Percentiles rank a stretch among this genome's conserved stretches.
Evolutionary conservation across 208 protist species (phyloP).

Genomic region (Leishmania martiniquensis): DNA sequence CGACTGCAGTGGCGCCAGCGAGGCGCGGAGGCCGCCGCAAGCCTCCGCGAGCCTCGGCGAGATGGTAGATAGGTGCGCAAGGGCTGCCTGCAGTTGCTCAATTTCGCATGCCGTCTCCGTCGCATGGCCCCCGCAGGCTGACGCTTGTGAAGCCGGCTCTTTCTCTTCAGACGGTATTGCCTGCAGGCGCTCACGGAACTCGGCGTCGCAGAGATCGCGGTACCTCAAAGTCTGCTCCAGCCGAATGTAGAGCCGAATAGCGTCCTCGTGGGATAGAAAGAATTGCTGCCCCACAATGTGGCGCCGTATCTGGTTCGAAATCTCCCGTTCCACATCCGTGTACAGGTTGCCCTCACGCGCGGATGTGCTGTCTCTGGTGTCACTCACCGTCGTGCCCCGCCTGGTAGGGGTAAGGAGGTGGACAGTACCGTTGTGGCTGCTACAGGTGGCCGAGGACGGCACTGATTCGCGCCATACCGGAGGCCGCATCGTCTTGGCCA

Average conservation of each 20-base stretch:
- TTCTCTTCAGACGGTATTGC: conserved; percentile 7
- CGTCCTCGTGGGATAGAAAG: conserved; percentile 32
- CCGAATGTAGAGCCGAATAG: conserved; percentile 23
- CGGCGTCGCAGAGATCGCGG: conserved; percentile 13
- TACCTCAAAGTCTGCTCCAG: conserved; percentile 17
- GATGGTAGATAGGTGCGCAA: not conserved
- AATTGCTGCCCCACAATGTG: conserved; percentile 16
- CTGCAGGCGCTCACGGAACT: conserved; percentile 27
- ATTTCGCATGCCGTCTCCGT: conserved; percentile 11
- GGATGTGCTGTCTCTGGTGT: not conserved
- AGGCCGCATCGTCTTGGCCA: conserved; percentile 10
- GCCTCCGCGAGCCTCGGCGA: not conserved
- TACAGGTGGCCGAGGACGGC: not conserved
- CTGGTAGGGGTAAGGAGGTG: not conserved
- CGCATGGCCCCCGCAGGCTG: not conserved
- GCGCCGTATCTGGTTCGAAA: conserved; percentile 11
- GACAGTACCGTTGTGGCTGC: not conserved
- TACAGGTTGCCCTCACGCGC: not conserved
- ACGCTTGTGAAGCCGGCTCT: not conserved
- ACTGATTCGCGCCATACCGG: conserved; percentile 17
- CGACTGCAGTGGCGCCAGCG: not conserved
- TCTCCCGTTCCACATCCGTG: conserved; percentile 13
- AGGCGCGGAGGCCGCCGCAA: not conserved
- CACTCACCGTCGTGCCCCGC: not conserved
- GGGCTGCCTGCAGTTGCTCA: conserved; percentile 3